Evolutionary conservation across 2,329 filamentous ascomycete species (phyloP).

Genomic region (Albophoma yamanashiensis): DNA sequence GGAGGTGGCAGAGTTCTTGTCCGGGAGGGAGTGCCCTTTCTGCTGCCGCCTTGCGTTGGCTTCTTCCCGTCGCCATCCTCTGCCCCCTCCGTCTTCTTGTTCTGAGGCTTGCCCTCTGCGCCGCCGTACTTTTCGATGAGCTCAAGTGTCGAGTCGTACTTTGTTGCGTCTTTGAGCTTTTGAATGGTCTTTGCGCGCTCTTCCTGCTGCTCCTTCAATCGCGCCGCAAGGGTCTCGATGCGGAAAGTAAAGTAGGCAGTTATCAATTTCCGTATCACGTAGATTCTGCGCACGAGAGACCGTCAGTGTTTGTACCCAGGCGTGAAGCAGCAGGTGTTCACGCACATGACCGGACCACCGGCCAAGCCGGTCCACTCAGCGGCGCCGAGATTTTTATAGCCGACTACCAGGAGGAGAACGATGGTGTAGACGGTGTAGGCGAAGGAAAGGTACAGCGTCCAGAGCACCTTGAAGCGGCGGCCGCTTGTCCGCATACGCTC

Average conservation of each 20-base stretch:
- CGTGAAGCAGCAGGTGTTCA: constrained; percentile 4
- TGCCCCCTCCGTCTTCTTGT: constrained; percentile 4
- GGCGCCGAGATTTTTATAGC: constrained; percentile 65
- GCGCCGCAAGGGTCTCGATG: constrained; percentile 55
- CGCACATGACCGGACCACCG: constrained; percentile 69
- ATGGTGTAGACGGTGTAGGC: constrained; percentile 81
- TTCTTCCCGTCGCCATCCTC: constrained; percentile 5
- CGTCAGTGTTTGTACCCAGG: constrained; percentile 5
- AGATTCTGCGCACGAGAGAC: constrained; percentile 54
- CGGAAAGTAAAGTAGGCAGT: constrained; percentile 72
- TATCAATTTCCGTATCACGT: constrained; percentile 55
- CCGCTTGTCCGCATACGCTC: constrained; percentile 62
- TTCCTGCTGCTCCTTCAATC: constrained; percentile 64
- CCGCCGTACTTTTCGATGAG: constrained; percentile 90
- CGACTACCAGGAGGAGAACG: constrained; percentile 74
- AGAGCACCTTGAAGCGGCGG: constrained; percentile 72
- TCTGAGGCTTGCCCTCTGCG: constrained; percentile 35
- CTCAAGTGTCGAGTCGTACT: constrained; percentile 89
- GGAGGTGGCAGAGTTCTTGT: constrained; percentile 46
- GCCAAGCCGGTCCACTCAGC: constrained; percentile 70
- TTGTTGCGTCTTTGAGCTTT: constrained; percentile 88
- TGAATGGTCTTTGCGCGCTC: constrained; percentile 83
- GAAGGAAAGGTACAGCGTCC: constrained; percentile 83
- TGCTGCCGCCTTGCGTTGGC: constrained; percentile 4
- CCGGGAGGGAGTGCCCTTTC: constrained; percentile 19